Evolutionary conservation across 2,329 filamentous ascomycete genomes (phyloP).

Genomic region (Stagonosporopsis vannaccii): DNA sequence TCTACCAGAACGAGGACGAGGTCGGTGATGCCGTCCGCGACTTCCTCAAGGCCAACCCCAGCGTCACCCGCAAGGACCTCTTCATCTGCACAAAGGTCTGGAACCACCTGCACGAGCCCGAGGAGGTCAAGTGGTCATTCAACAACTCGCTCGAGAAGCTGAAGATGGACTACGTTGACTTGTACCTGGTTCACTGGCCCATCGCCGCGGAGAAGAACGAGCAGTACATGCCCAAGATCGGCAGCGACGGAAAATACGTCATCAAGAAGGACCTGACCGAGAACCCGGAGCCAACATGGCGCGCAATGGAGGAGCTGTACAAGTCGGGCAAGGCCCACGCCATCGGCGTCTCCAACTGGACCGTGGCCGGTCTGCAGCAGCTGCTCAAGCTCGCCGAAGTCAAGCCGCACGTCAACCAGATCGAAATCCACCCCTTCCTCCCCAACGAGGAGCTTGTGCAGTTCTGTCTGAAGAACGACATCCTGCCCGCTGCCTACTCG

Average conservation of each 20-base stretch:
- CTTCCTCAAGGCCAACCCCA: constrained; percentile 63
- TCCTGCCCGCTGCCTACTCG: constrained; percentile 71
- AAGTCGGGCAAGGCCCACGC: constrained; percentile 67
- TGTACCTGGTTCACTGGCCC: constrained; percentile 73
- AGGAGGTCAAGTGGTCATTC: constrained; percentile 66
- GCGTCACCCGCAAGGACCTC: constrained; percentile 65
- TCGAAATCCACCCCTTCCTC: constrained; percentile 77
- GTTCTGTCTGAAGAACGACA: constrained; percentile 66
- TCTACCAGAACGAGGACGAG: constrained; percentile 75
- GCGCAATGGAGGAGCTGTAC: constrained; percentile 69
- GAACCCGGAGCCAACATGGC: constrained; percentile 72
- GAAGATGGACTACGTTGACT: constrained; percentile 68
- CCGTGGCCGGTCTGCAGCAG: constrained; percentile 71
- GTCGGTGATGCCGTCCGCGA: constrained; percentile 71
- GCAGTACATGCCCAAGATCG: constrained; percentile 62
- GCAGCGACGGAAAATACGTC: constrained; percentile 64
- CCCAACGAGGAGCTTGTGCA: constrained; percentile 68
- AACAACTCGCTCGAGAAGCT: constrained; percentile 70
- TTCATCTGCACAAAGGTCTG: constrained; percentile 80
- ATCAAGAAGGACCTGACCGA: constrained; percentile 72
- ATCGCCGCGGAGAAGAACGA: constrained; percentile 60
- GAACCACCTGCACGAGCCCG: constrained; percentile 61
- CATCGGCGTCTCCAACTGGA: constrained; percentile 79
- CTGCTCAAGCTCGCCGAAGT: constrained; percentile 69
- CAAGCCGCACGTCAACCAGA: constrained; percentile 76